Base-by-base conservation (phyloP, 495 filamentous ascomycete species). In the Tuber brumale region DNA sequence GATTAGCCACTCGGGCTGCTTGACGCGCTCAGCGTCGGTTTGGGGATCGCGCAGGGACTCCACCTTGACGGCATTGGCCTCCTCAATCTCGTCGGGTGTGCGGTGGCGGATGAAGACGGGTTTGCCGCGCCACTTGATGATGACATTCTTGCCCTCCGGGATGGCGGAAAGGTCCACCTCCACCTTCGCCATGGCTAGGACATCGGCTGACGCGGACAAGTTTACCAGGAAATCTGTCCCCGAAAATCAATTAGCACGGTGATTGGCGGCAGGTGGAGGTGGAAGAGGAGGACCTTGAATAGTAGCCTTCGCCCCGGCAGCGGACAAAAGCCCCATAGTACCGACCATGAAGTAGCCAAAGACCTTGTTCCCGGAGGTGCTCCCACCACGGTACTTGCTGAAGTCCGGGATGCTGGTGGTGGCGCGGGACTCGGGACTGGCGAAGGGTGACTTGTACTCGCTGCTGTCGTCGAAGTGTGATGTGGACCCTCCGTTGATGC, bases 41-140 rank as follows among this genome's bases (percentile, higher is more conserved):
- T 99, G 90, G 76, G 95, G 96, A 86, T 99, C 95, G 86, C 96
- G 90, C 81, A 99, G 87, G 74, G 87, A 84, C 82, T 91, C 85
- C 86, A 95, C 90, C 81, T 94, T 90, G 82, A 90, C 88, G 74
- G 88, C 85, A 84, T 94, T 90, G 85, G 93, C 93, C 86, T 94
- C 92, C 75, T 91, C 87, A 86, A 97, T 96, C 87, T 97, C 93
- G 77, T 88, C 88, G 81, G 88, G 84, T 79, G 96, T 99, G 80
- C 96, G 93, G 91, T 99, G 96, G 85, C 96, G 95, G 90, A 99
- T 94, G 89, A 99, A 98, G 85, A 99, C 93, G 85, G 96, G 96
- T 91, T 99, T 99, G 84, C 96, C 96, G 87, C 96, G 92, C 96
- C 96, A 99, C 89, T 99, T 99, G 89, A 99, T 95, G 86, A 98